A percentile compares a stretch with the other conserved stretches of the same genome.
Conservation (phyloP, 305 asterid species). For the Caryopteris hybrid region DNA sequence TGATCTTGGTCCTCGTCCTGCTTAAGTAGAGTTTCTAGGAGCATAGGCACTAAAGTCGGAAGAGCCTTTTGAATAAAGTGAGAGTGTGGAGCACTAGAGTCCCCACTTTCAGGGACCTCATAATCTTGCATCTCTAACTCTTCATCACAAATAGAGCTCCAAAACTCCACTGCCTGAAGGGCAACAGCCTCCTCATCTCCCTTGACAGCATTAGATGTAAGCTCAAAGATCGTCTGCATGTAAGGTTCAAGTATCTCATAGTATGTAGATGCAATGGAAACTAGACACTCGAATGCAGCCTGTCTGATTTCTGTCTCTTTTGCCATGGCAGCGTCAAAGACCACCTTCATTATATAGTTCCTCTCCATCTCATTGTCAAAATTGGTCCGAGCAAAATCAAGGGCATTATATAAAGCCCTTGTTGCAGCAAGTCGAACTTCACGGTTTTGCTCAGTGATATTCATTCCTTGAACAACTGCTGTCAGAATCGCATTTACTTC, state of each 20-base stretch:
- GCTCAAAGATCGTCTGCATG: conserved; percentile 73
- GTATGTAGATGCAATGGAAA: conserved; percentile 80
- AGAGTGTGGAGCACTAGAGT: conserved; percentile 54
- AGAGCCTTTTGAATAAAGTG: conserved; percentile 77
- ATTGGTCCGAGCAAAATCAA: conserved; percentile 88
- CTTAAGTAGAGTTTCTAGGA: conserved; percentile 78
- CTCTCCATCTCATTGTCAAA: conserved; percentile 81
- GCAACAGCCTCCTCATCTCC: conserved; percentile 84
- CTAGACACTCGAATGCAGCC: conserved; percentile 91
- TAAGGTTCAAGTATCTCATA: conserved; percentile 80
- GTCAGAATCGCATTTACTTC: conserved; percentile 82
- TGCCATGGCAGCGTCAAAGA: conserved; percentile 77
- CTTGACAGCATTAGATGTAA: conserved; percentile 78
- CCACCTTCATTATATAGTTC: conserved; percentile 77
- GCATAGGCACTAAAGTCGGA: conserved; percentile 72
- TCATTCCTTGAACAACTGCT: conserved; percentile 94
- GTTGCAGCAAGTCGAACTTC: conserved; percentile 87
- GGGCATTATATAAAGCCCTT: conserved; percentile 73
- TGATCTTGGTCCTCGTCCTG: conserved; percentile 94
- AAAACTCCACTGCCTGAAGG: conserved; percentile 89
- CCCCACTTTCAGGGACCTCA: conserved; percentile 64
- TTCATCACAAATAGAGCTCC: conserved; percentile 95
- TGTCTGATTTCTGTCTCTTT: conserved; percentile 70
- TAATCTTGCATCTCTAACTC: conserved; percentile 81
- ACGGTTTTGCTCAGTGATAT: conserved; percentile 46